Conservation (phyloP, 805 yeast genomes). For the Metschnikowia matae region DNA sequence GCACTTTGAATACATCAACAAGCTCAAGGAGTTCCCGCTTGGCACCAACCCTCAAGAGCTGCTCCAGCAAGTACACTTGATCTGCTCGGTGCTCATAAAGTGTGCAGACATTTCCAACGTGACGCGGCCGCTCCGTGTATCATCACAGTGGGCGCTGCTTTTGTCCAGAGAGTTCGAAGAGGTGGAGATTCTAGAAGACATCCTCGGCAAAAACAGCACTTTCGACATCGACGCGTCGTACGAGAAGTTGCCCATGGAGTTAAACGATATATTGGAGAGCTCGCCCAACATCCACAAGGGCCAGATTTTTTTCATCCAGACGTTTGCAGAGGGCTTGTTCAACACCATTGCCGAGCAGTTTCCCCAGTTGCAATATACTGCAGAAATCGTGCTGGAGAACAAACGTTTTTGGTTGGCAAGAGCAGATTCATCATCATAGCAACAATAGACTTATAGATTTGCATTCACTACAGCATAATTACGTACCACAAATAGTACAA, state of each 20-base stretch:
- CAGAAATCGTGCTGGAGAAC: conserved; percentile 51
- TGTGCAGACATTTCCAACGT: conserved; percentile 97
- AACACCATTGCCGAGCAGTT: conserved; percentile 55
- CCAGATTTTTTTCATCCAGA: conserved; percentile 77
- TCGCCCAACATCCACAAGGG: conserved; percentile 58
- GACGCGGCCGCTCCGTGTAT: conserved; percentile 69
- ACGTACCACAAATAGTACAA: too few species aligned
- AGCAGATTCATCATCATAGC: conserved; percentile 4
- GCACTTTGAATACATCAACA: conserved; percentile 67
- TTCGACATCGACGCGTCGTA: conserved; percentile 17
- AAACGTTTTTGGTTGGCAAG: conserved; percentile 50
- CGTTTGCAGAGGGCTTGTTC: conserved; percentile 79
- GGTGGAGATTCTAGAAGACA: conserved; percentile 49
- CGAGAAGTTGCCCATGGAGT: conserved; percentile 35
- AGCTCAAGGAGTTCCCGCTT: conserved; percentile 37
- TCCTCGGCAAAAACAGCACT: conserved; percentile 4
- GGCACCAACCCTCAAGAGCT: conserved; percentile 18
- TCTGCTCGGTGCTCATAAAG: conserved; percentile 72
- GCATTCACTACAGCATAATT: neutral
- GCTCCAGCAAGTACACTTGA: conserved; percentile 34
- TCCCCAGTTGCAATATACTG: conserved; percentile 57
- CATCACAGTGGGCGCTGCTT: conserved; percentile 84
- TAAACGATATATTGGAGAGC: conserved; percentile 42
- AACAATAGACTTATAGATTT: conserved; percentile 4
- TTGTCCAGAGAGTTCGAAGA: conserved; percentile 74